Evolutionary conservation across 2,329 filamentous ascomycete species (phyloP), one percentile per base, ranked within the genome.

Genomic region (Eurotiales sp.): DNA sequence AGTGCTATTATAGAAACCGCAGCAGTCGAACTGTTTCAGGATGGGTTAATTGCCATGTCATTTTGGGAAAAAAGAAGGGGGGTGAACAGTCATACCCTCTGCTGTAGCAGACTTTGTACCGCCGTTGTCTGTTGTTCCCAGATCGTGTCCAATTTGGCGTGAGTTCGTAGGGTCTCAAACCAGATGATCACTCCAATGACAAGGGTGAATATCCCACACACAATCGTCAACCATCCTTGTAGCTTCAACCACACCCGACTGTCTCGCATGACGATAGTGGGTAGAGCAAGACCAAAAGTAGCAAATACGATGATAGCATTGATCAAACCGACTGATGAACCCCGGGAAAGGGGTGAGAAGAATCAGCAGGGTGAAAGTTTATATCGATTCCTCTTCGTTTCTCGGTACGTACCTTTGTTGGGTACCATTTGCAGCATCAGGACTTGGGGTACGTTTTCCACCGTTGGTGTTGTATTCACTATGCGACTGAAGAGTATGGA

Each of bases 1-100:
- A 4, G 84, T 86, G 67, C 79, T 82, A 72, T 90, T 89, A 59
- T 81, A 72, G 72, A 88, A 93, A 55, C 88, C 88, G 61, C 88
- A 93, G 80, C 88, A 93, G 60, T 82, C 67, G 66, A 92, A 91
- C 83, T 90, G 56, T 45, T 23, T 17, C 32, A n/a, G n/a, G 8
- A 39, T 22, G 3, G 42, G 15, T 46, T 7, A 6, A 30, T 17
- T n/a, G 8, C 8, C 21, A 22, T 4, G 2, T 14, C 17, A 27
- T n/a, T 19, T 8, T 14, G 15, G 14, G 12, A n/a, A 22, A 14
- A 11, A 37, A 50, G 23, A 17, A 36, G 14, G 12, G 34, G 25
- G 25, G 29, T 17, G 27, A 27, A 32, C 43, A 43, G 44, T 11
- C 79, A 48, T 72, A 89, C 86, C 63, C 80, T 76, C 59, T 81